Evolutionary conservation across 1,139 yeast genomes (phyloP).

Genomic region (Geotrichum europaeum): DNA sequence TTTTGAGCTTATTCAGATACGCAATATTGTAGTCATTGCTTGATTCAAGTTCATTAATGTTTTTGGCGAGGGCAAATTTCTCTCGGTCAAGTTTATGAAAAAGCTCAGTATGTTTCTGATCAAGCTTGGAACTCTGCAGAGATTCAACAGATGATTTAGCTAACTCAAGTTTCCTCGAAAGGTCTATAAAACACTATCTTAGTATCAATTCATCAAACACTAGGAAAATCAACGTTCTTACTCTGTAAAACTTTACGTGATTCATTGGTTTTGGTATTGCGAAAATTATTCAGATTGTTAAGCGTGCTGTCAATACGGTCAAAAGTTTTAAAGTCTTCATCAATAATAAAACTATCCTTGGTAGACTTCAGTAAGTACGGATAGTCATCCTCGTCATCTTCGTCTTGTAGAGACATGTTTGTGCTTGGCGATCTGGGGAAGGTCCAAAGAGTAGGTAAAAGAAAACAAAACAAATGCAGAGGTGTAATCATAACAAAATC

Average conservation of each 20-base stretch:
- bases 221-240: slow-evolving; percentile 1
- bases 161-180: slow-evolving; percentile 31
- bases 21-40: slow-evolving; percentile 45
- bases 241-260: slow-evolving; percentile 29
- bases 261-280: slow-evolving; percentile 30
- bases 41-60: slow-evolving; percentile 52
- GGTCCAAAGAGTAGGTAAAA: background rate
- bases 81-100: slow-evolving; percentile 41
- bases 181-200: slow-evolving; percentile 10
- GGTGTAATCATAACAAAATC: background rate
- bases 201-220: background rate
- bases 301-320: slow-evolving; percentile 45
- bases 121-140: slow-evolving; percentile 33
- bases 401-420: background rate
- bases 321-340: slow-evolving; percentile 48
- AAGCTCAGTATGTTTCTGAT: slow-evolving; percentile 26
- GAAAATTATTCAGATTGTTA: slow-evolving; percentile 32
- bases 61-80: slow-evolving; percentile 51
- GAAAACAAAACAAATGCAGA: background rate
- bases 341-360: slow-evolving; percentile 46
- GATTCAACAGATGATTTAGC: slow-evolving; percentile 30
- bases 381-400: slow-evolving; percentile 37
- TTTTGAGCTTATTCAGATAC: slow-evolving; percentile 40
- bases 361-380: slow-evolving; percentile 40
- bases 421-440: background rate